Conservation (phyloP, 305 asterid species). For the Fraxinus dipetala region DNA sequence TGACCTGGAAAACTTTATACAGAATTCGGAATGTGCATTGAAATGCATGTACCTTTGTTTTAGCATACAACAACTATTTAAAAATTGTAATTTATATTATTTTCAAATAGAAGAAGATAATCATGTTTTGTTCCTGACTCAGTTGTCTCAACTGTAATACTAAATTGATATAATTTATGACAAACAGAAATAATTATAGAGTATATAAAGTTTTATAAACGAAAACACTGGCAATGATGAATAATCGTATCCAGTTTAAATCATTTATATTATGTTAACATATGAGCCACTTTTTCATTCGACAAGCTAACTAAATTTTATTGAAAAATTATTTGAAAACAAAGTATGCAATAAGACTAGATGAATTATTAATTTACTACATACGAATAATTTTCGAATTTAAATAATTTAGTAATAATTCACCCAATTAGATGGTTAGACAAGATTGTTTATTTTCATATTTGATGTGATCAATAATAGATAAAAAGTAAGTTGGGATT, state of each 20-base stretch:
- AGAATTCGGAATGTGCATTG: not conserved
- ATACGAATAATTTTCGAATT: too few relatives aligned
- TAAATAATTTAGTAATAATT: not conserved
- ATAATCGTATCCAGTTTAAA: too few relatives aligned
- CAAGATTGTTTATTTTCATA: not conserved
- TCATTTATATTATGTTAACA: too few relatives aligned
- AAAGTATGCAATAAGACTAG: not conserved
- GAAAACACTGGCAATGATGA: too few relatives aligned
- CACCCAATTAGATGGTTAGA: not conserved
- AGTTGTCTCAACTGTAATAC: not conserved
- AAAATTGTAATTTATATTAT: not conserved
- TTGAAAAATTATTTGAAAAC: too few relatives aligned
- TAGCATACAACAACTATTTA: not conserved
- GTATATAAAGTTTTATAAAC: not conserved
- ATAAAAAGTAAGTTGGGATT: not conserved
- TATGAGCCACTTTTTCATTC: too few relatives aligned
- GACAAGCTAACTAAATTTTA: not conserved
- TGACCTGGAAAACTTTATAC: not conserved
- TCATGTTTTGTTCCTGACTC: not conserved
- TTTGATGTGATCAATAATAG: not conserved
- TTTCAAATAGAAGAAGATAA: slow-evolving; percentile 19
- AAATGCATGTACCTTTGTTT: slow-evolving; percentile 5
- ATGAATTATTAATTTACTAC: too few relatives aligned
- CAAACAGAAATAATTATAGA: not conserved
- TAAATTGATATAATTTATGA: not conserved